Base-by-base conservation (phyloP, 2,329 filamentous ascomycete genomes). In the Epichloe hybrida region DNA sequence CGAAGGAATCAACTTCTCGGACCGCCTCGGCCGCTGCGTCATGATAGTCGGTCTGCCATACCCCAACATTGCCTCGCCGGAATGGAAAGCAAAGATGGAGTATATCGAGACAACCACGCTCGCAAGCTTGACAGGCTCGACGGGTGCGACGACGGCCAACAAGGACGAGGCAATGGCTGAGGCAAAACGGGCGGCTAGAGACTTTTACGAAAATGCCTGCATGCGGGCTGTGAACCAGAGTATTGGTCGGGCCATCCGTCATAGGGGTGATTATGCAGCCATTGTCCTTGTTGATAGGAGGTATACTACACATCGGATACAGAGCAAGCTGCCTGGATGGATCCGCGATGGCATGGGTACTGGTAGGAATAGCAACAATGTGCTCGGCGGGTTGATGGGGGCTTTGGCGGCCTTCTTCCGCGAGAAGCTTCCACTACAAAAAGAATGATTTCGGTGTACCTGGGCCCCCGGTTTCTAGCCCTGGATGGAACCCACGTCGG, bases 221-320 rank as follows among this genome's bases (percentile, higher is more conserved):
- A 96, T 98, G 90, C 77, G 93, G 39, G 88, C 90, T 4, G 93
- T 98, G 4, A 98, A 98, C 65, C 93, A 98, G 71, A 93, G 88
- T 62, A 90, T 98, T 58, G 93, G 93, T 1, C 75, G 93, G 52
- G 93, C 89, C 1, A 96, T 98, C 59, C 75, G 93, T 45, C 93
- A 98, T 64, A 78, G 77, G 50, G 80, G 79, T 23, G 93, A 98
- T 67, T 97, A 95, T 67, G 93, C 93, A 4, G 83, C 86, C 15
- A 96, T 98, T 55, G 69, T 96, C 51, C 76, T 98, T 62, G 72
- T 93, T 36, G 93, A 98, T 66, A 74, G 77, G 55, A 74, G 93
- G 48, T 98, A 93, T 66, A 78, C 75, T n/a, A 80, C 76, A 31
- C 73, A 80, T 46, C 76, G 85, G 50, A 88, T 97, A 54, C 77